phyloP scores from a whole-genome alignment of 257 asterid genomes.

The Henckelia pumila region DNA sequence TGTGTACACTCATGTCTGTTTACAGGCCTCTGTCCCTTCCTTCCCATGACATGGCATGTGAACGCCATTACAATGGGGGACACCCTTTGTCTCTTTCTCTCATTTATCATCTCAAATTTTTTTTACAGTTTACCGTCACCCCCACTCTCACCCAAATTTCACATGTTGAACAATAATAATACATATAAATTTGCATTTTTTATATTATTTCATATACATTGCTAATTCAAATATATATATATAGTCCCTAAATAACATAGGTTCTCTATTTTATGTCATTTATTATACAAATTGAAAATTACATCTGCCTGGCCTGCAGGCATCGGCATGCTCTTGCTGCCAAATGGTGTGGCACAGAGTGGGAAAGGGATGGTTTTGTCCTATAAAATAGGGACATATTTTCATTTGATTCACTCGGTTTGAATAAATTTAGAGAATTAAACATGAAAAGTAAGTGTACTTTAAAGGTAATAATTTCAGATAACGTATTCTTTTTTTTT shows the following conservation, averaged over 20 bases:
- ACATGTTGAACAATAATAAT: too few relatives aligned
- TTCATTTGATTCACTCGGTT: background rate
- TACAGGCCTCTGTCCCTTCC: background rate
- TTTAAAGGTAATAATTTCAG: too few relatives aligned
- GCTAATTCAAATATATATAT: too few relatives aligned
- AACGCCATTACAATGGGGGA: background rate
- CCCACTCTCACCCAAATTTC: too few relatives aligned
- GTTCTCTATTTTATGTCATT: background rate
- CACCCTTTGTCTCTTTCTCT: background rate
- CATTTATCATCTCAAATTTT: background rate
- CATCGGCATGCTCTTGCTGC: conserved; percentile 3
- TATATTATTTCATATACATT: too few relatives aligned
- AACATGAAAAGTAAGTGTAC: background rate
- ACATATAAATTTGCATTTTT: too few relatives aligned
- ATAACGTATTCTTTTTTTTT: too few relatives aligned
- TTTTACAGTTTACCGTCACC: too few relatives aligned
- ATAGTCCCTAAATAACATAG: too few relatives aligned
- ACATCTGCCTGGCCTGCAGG: background rate
- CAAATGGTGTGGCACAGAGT: background rate
- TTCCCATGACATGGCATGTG: conserved; percentile 1
- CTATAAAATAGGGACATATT: background rate
- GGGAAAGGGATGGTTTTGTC: background rate
- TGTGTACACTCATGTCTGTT: background rate
- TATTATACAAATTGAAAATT: too few relatives aligned
- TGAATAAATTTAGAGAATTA: background rate